Conservation (phyloP, 805 yeast genomes). For the Dipodascus geniculatus region DNA sequence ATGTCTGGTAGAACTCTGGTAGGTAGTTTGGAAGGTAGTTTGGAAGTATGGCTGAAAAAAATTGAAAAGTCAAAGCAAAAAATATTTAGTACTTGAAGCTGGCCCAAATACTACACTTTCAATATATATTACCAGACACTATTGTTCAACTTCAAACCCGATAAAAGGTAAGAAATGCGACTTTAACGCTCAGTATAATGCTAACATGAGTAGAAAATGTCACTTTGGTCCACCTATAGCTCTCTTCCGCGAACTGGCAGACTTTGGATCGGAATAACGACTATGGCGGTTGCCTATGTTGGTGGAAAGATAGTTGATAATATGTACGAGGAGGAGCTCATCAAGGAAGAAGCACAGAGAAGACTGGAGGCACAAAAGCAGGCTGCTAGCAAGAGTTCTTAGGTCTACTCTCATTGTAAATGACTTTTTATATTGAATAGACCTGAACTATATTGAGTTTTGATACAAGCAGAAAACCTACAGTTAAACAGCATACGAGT, state of each 20-base stretch:
- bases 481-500: too few relatives aligned
- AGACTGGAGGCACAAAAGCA: conserved; percentile 8
- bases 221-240: conserved; percentile 12
- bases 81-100: not conserved
- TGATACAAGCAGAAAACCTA: too few relatives aligned
- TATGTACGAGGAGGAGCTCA: conserved; percentile 10
- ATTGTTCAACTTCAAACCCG: not conserved
- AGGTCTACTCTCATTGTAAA: too few relatives aligned
- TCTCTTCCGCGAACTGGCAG: conserved; percentile 13
- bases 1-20: not conserved
- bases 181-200: conserved; percentile 2
- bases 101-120: not conserved
- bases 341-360: conserved; percentile 15
- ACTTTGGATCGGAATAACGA: conserved; percentile 15
- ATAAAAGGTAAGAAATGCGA: too few relatives aligned
- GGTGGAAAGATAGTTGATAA: conserved; percentile 11
- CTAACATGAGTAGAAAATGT: not conserved
- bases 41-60: not conserved
- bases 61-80: not conserved
- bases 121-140: too few relatives aligned
- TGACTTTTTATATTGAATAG: not conserved
- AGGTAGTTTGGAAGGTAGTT: not conserved
- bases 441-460: too few relatives aligned
- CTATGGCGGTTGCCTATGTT: conserved; percentile 14
- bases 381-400: not conserved